These are phyloP conservation scores for Fusarium sp. DNA, from an alignment of 2,329 filamentous ascomycete species.

Conservation along the genomic window DNA sequence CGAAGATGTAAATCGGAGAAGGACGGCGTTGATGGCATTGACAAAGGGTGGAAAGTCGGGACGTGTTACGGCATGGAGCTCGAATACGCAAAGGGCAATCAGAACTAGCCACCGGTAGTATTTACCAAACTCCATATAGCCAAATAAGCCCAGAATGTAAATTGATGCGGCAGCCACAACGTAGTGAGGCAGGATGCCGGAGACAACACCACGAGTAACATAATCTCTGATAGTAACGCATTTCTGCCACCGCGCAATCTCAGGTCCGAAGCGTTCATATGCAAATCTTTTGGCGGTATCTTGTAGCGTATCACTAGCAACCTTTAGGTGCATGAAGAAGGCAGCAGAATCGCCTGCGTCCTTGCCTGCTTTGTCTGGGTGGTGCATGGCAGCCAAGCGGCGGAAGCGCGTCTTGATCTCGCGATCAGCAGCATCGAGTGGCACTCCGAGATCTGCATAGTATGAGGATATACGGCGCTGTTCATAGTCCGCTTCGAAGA, in stretches of 20 bases:
- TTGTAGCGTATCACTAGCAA: slow-evolving; percentile 83
- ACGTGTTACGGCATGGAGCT: slow-evolving; percentile 65
- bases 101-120: slow-evolving; percentile 73
- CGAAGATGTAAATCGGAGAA: slow-evolving; percentile 53
- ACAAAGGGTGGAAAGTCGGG: slow-evolving; percentile 60
- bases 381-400: slow-evolving; percentile 73
- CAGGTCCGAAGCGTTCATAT: slow-evolving; percentile 88
- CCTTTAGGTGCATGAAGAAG: slow-evolving; percentile 83
- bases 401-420: slow-evolving; percentile 88
- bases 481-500: slow-evolving; percentile 90
- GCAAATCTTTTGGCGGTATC: slow-evolving; percentile 82
- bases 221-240: slow-evolving; percentile 78
- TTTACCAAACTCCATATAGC: slow-evolving; percentile 73
- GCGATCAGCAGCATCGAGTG: slow-evolving; percentile 73
- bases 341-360: slow-evolving; percentile 46
- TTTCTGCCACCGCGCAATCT: slow-evolving; percentile 71
- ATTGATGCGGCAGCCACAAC: slow-evolving; percentile 64
- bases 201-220: slow-evolving; percentile 70
- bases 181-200: slow-evolving; percentile 69
- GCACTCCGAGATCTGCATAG: slow-evolving; percentile 79
- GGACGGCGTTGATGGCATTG: slow-evolving; percentile 55
- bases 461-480: slow-evolving; percentile 77
- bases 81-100: slow-evolving; percentile 62
- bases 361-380: slow-evolving; percentile 82
- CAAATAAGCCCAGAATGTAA: slow-evolving; percentile 69